Evolutionary conservation across 2,329 filamentous ascomycete genomes (phyloP).

Genomic region (Bipolaris gigantea): DNA sequence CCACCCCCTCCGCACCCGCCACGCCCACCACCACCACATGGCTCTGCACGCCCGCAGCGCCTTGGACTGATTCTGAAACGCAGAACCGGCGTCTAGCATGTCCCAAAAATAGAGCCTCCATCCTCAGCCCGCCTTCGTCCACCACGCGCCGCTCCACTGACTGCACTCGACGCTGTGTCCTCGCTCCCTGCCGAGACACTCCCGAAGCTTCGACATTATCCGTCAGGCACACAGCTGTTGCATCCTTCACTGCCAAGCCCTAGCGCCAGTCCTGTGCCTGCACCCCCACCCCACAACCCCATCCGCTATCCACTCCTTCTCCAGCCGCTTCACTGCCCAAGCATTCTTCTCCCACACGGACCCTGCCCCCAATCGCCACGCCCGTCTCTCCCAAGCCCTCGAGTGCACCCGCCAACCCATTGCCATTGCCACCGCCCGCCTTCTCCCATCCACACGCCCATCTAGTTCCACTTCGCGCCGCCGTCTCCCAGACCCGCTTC

Average conservation of each 20-base stretch:
- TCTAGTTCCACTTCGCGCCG: slow-evolving; percentile 15
- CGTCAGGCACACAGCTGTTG: slow-evolving; percentile 20
- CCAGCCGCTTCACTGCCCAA: slow-evolving; percentile 36
- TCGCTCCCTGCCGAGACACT: slow-evolving; percentile 13
- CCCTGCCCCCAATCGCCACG: slow-evolving; percentile 28
- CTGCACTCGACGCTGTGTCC: background rate
- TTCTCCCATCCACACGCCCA: slow-evolving; percentile 29
- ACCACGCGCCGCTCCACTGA: slow-evolving; percentile 18
- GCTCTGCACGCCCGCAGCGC: slow-evolving; percentile 16
- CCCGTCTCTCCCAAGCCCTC: slow-evolving; percentile 18
- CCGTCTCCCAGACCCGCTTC: slow-evolving; percentile 18
- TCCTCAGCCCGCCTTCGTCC: slow-evolving; percentile 17
- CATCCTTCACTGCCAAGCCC: slow-evolving; percentile 42
- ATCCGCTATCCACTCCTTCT: slow-evolving; percentile 40
- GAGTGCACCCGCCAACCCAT: slow-evolving; percentile 32
- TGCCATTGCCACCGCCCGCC: slow-evolving; percentile 24
- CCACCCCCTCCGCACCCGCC: background rate
- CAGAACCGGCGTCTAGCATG: slow-evolving; percentile 29
- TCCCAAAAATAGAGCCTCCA: slow-evolving; percentile 36
- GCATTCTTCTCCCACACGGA: slow-evolving; percentile 28
- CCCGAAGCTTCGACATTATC: slow-evolving; percentile 12
- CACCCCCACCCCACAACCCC: slow-evolving; percentile 32
- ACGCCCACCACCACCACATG: background rate
- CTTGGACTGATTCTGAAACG: slow-evolving; percentile 31
- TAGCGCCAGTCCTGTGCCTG: slow-evolving; percentile 37